Evolutionary conservation across 202 grass and related monocot genomes (phyloP).

Genomic region (Saccharum hybrid): DNA sequence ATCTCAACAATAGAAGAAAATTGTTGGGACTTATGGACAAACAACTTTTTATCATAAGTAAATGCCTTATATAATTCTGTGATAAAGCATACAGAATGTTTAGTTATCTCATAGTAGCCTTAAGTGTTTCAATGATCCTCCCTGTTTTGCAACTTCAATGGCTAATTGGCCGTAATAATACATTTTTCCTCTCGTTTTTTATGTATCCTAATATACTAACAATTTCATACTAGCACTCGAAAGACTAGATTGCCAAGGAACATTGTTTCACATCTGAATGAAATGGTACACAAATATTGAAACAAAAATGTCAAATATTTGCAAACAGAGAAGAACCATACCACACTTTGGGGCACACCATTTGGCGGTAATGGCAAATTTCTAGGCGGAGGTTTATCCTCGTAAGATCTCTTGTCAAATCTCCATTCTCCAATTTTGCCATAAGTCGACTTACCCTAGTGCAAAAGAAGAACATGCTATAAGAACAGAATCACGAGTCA

Average conservation of each 20-base stretch:
- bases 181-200: neutral
- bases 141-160: neutral
- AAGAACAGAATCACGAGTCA: slow-evolving; percentile 9
- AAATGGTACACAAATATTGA: neutral
- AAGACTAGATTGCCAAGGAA: slow-evolving; percentile 8
- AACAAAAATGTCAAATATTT: slow-evolving; percentile 25
- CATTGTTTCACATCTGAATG: neutral
- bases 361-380: slow-evolving; percentile 79
- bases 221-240: neutral
- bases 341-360: slow-evolving; percentile 85
- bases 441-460: slow-evolving; percentile 78
- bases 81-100: neutral
- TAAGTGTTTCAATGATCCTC: slow-evolving; percentile 1
- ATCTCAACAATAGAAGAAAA: neutral
- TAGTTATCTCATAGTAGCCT: neutral
- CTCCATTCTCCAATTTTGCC: slow-evolving; percentile 94
- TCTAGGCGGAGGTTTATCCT: slow-evolving; percentile 60
- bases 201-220: neutral
- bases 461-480: slow-evolving; percentile 34
- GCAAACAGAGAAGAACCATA: slow-evolving; percentile 53
- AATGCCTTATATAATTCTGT: neutral
- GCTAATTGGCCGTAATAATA: neutral
- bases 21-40: slow-evolving; percentile 1
- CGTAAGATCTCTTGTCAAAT: slow-evolving; percentile 93
- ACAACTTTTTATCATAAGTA: neutral